These are phyloP conservation scores for Debaryomyces maramus DNA, from an alignment of 805 yeast species.

Conservation along the genomic window DNA sequence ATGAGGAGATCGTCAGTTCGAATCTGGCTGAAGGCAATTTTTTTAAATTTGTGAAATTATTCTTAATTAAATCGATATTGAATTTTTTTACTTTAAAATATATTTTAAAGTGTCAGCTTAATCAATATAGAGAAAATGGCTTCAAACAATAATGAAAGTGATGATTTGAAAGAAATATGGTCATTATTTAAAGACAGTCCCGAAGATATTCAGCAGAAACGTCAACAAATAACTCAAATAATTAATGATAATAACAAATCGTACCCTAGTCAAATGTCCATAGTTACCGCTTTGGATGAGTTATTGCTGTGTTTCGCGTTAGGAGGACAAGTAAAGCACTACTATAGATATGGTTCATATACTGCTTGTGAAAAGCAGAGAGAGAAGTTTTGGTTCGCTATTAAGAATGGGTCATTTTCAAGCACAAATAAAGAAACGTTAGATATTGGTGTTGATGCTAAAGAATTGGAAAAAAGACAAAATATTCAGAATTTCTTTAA, in stretches of 20 bases:
- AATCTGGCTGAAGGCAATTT: slow-evolving; percentile 33
- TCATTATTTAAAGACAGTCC: slow-evolving; percentile 30
- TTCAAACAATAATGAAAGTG: slow-evolving; percentile 16
- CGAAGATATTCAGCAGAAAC: slow-evolving; percentile 24
- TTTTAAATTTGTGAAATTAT: too few species aligned
- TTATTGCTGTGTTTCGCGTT: slow-evolving; percentile 81
- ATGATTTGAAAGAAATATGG: slow-evolving; percentile 33
- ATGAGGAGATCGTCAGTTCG: slow-evolving; percentile 44
- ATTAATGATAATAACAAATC: slow-evolving; percentile 21
- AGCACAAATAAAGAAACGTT: slow-evolving; percentile 16
- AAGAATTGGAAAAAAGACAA: slow-evolving; percentile 50
- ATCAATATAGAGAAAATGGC: slow-evolving; percentile 1
- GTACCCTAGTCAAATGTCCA: slow-evolving; percentile 36
- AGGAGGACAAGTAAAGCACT: slow-evolving; percentile 85
- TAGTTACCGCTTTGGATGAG: slow-evolving; percentile 81
- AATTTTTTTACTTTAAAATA: neutral
- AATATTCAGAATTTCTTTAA: slow-evolving; percentile 71
- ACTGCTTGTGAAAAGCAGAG: slow-evolving; percentile 69
- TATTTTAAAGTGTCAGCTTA: too few species aligned
- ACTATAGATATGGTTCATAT: slow-evolving; percentile 80
- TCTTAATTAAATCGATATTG: neutral
- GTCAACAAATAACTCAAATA: slow-evolving; percentile 21
- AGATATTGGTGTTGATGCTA: slow-evolving; percentile 17
- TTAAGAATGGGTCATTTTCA: slow-evolving; percentile 47
- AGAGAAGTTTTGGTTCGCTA: slow-evolving; percentile 78